phyloP scores from a whole-genome alignment of 345 rosid species.

The Salix udensis region DNA sequence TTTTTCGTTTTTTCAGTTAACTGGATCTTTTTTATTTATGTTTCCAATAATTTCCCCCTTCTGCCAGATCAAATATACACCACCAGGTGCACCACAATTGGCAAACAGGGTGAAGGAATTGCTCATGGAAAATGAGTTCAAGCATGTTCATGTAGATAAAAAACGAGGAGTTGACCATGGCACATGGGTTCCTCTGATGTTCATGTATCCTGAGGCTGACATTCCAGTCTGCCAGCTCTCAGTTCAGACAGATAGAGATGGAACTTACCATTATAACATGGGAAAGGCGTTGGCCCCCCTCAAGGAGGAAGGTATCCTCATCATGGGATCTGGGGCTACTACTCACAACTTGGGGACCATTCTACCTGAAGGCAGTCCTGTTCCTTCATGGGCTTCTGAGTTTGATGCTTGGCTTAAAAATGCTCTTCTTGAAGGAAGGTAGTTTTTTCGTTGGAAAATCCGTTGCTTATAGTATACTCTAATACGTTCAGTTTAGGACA shows the following conservation, averaged over 20 bases:
- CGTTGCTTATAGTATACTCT: neutral
- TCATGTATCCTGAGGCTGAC: conserved; percentile 90
- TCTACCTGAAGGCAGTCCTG: neutral
- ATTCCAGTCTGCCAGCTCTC: conserved; percentile 88
- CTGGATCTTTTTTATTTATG: neutral
- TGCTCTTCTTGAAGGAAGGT: conserved; percentile 85
- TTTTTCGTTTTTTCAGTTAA: neutral
- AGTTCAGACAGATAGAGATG: conserved; percentile 52
- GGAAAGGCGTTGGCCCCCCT: conserved; percentile 85
- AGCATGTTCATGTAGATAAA: conserved; percentile 55
- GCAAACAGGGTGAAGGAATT: conserved; percentile 75
- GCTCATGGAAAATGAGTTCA: conserved; percentile 48
- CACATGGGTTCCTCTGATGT: conserved; percentile 89
- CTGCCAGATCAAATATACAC: conserved; percentile 68
- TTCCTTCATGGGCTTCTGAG: conserved; percentile 64
- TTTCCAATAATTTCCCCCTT: neutral
- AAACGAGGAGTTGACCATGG: conserved; percentile 91
- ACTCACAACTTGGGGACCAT: conserved; percentile 68
- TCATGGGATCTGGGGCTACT: conserved; percentile 85
- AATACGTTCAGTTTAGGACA: neutral
- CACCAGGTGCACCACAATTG: conserved; percentile 84
- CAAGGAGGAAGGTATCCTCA: conserved; percentile 78
- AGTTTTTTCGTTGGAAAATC: neutral
- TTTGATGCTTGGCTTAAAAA: conserved; percentile 87
- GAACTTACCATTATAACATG: conserved; percentile 67